phyloP scores from a whole-genome alignment of 306 rosid genomes.

The Acacia confusa region DNA sequence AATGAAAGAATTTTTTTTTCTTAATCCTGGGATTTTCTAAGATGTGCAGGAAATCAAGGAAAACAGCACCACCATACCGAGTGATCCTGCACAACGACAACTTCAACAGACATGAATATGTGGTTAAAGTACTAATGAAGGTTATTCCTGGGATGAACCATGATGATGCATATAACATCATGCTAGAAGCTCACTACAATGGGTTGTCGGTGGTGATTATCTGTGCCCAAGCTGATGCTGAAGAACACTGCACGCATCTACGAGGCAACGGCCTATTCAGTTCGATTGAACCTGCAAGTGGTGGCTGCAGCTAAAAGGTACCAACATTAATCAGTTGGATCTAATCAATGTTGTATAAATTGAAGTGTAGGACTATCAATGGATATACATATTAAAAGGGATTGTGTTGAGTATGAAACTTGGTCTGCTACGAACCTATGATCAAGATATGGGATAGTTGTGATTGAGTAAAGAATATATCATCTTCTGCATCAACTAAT shows the following conservation, averaged over 20 bases:
- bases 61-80: constrained; percentile 71
- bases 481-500: constrained; percentile 2
- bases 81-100: constrained; percentile 82
- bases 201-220: constrained; percentile 85
- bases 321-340: background rate
- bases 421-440: constrained; percentile 24
- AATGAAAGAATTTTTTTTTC: background rate
- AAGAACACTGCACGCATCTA: constrained; percentile 89
- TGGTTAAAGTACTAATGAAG: constrained; percentile 92
- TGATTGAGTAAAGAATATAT: constrained; percentile 42
- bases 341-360: constrained; percentile 12
- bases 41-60: constrained; percentile 71
- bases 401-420: constrained; percentile 22
- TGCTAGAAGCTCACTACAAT: constrained; percentile 91
- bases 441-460: constrained; percentile 33
- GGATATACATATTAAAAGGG: constrained; percentile 40
- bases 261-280: constrained; percentile 86
- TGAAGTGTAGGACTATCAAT: constrained; percentile 15
- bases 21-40: constrained; percentile 34
- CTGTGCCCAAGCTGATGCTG: constrained; percentile 89
- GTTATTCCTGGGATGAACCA: constrained; percentile 92
- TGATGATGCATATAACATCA: constrained; percentile 83
- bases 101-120: constrained; percentile 89
- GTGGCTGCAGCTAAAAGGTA: constrained; percentile 52
- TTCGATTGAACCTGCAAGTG: constrained; percentile 85